Conservation (phyloP, 192 early-diverging fungal species). For the Mortierella hygrophila region DNA sequence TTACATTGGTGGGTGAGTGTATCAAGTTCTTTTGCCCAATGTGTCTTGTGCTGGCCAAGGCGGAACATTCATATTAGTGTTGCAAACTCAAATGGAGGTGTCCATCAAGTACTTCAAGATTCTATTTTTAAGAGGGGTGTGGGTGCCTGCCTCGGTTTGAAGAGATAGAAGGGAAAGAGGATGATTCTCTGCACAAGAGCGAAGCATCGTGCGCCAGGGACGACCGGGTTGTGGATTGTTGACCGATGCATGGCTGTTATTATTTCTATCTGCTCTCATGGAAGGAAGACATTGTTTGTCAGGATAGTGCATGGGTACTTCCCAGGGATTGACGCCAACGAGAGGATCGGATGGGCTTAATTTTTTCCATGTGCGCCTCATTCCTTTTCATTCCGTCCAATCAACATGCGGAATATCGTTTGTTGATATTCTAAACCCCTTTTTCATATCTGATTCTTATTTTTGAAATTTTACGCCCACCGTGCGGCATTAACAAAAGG, state of each 20-base stretch:
- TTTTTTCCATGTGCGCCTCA: constrained; percentile 6
- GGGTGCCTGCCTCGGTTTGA: too few species aligned
- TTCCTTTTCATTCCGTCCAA: neutral
- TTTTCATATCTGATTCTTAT: neutral
- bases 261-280: neutral
- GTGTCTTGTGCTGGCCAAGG: neutral
- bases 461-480: neutral
- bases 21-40: neutral
- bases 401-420: neutral
- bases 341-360: neutral
- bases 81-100: neutral
- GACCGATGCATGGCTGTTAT: neutral
- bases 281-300: neutral
- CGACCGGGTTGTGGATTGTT: neutral
- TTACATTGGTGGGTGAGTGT: too few species aligned
- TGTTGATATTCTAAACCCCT: neutral
- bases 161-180: neutral
- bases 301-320: neutral
- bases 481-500: neutral
- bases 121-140: neutral
- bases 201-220: constrained; percentile 6
- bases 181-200: constrained; percentile 5
- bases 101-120: neutral
- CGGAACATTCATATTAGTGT: neutral
- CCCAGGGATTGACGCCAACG: neutral